These are phyloP conservation scores for Chamaecrista fasciculata DNA, from an alignment of 306 rosid genomes.

Conservation along the genomic window DNA sequence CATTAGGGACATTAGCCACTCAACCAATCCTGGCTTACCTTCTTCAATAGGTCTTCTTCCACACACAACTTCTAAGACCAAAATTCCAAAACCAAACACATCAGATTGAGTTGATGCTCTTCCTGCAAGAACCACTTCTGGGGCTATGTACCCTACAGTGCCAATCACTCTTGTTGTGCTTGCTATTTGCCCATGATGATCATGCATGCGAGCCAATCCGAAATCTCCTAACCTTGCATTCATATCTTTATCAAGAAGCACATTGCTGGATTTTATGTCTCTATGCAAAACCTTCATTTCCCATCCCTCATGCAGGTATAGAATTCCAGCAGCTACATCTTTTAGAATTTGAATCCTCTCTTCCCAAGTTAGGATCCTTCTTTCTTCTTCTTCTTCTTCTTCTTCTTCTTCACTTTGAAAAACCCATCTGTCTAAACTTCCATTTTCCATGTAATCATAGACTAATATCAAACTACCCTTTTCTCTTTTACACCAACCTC, in stretches of 20 bases:
- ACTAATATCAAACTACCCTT: conserved; percentile 42
- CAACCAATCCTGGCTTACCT: conserved; percentile 39
- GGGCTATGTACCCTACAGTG: conserved; percentile 51
- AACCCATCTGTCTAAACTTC: conserved; percentile 47
- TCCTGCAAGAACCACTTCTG: conserved; percentile 41
- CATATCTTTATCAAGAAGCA: conserved; percentile 53
- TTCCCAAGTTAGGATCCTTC: conserved; percentile 39
- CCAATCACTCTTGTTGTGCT: conserved; percentile 43
- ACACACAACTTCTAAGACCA: conserved; percentile 42
- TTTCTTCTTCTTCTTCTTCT: conserved; percentile 21
- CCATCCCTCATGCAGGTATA: conserved; percentile 59
- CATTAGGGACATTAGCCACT: conserved; percentile 41
- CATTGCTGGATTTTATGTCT: conserved; percentile 53
- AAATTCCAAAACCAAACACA: conserved; percentile 47
- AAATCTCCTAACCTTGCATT: conserved; percentile 50
- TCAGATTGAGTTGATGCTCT: conserved; percentile 36
- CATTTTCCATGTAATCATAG: conserved; percentile 57
- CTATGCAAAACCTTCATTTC: conserved; percentile 53
- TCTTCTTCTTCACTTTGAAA: conserved; percentile 37
- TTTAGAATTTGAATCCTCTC: conserved; percentile 40
- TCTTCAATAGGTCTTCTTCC: conserved; percentile 42
- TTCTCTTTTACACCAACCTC: conserved; percentile 60
- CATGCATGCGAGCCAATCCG: conserved; percentile 43
- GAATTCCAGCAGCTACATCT: conserved; percentile 47
- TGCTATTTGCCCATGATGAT: conserved; percentile 28